Evolutionary conservation across 2,329 filamentous ascomycete genomes (phyloP).

Genomic region (Xylariales sp.): DNA sequence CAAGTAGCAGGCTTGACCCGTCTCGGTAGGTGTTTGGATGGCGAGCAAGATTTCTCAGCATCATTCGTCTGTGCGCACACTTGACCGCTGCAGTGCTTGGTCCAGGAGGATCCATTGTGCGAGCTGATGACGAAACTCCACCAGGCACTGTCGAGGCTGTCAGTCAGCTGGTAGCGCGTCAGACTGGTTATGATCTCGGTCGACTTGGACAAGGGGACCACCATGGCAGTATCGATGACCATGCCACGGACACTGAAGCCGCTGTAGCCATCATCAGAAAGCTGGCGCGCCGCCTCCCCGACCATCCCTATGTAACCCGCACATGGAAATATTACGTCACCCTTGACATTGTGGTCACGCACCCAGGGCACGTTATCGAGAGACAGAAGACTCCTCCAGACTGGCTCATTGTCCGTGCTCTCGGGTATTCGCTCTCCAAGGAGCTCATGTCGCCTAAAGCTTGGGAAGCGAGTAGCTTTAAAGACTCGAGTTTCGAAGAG

Average conservation of each 20-base stretch:
- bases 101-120: not conserved
- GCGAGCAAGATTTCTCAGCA: not conserved
- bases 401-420: constrained; percentile 23
- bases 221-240: not conserved
- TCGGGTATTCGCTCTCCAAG: constrained; percentile 25
- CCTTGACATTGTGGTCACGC: constrained; percentile 34
- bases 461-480: constrained; percentile 14
- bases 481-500: constrained; percentile 16
- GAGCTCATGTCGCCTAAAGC: constrained; percentile 18
- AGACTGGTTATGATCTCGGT: constrained; percentile 1
- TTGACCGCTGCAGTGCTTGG: constrained; percentile 1
- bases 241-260: not conserved
- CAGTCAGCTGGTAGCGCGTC: not conserved
- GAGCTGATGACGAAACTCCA: not conserved
- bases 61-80: not conserved
- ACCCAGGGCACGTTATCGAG: constrained; percentile 39
- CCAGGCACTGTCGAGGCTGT: not conserved
- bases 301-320: constrained; percentile 38
- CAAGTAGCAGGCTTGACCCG: not conserved
- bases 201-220: not conserved
- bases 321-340: constrained; percentile 34
- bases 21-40: not conserved
- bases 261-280: no score
- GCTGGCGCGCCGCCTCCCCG: constrained; percentile 30
- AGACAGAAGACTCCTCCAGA: constrained; percentile 36